These are phyloP conservation scores for Phytophthora brassicae DNA, from an alignment of 352 stramenopile species.

Conservation along the genomic window DNA sequence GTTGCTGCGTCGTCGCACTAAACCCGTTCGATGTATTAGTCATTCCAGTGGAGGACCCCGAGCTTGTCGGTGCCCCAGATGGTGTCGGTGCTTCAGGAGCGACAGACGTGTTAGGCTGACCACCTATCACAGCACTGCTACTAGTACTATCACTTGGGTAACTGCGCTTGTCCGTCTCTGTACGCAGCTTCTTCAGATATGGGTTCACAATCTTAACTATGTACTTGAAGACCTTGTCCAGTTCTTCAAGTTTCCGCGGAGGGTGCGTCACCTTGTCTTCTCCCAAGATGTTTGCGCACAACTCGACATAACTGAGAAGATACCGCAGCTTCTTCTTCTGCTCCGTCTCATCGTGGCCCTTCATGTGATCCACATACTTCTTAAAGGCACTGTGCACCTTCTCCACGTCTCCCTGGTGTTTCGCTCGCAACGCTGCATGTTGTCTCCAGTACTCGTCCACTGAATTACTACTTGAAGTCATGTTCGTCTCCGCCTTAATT, in stretches of 20 bases:
- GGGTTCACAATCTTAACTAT: conserved; percentile 89
- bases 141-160: conserved; percentile 26
- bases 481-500: conserved; percentile 29
- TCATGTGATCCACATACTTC: conserved; percentile 90
- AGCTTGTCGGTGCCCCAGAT: conserved; percentile 10
- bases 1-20: conserved; percentile 29
- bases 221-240: conserved; percentile 90
- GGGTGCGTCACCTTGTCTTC: conserved; percentile 74
- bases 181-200: conserved; percentile 86
- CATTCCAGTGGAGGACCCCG: conserved; percentile 15
- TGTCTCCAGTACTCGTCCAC: conserved; percentile 80
- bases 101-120: conserved; percentile 14
- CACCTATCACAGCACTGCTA: conserved; percentile 5
- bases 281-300: conserved; percentile 76
- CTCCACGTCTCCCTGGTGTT: conserved; percentile 80
- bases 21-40: conserved; percentile 17
- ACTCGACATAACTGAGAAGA: conserved; percentile 80
- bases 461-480: conserved; percentile 38
- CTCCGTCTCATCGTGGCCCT: conserved; percentile 83
- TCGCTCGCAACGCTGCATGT: conserved; percentile 70
- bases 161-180: conserved; percentile 77
- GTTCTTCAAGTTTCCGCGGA: conserved; percentile 74
- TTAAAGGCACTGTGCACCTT: conserved; percentile 88
- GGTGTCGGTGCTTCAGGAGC: conserved; percentile 4
- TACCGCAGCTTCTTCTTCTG: conserved; percentile 89